Conservation (phyloP, 768 basidiomycete species). For the Tricholoma saponaceum region DNA sequence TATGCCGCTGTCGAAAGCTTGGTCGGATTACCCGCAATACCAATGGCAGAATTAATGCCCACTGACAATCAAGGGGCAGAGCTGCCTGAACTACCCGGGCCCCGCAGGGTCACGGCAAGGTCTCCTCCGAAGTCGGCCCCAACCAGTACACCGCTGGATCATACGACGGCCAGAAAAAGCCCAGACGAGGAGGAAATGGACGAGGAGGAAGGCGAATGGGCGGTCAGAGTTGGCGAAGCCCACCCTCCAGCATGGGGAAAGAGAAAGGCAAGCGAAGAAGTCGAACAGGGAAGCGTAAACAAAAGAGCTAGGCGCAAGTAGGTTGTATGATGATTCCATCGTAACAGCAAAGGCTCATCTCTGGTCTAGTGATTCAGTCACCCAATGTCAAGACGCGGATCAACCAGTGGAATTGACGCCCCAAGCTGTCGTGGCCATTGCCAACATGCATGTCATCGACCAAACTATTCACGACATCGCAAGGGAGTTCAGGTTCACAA, state of each 20-base stretch:
- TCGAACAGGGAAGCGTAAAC: conserved; percentile 23
- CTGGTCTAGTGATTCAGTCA: conserved; percentile 12
- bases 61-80: conserved; percentile 12
- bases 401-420: conserved; percentile 19
- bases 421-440: conserved; percentile 31
- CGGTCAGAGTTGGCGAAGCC: conserved; percentile 55
- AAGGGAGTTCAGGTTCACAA: conserved; percentile 62
- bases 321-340: conserved; percentile 12
- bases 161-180: conserved; percentile 32
- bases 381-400: not conserved
- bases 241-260: conserved; percentile 72
- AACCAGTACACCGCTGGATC: conserved; percentile 23
- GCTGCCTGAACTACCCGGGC: conserved; percentile 7
- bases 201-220: conserved; percentile 64
- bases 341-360: not conserved
- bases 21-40: conserved; percentile 13
- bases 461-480: conserved; percentile 65
- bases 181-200: conserved; percentile 68
- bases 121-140: conserved; percentile 20
- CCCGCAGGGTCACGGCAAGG: conserved; percentile 4
- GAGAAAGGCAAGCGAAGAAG: conserved; percentile 42
- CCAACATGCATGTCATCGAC: conserved; percentile 62
- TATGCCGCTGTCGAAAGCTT: conserved; percentile 17
- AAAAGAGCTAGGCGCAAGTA: conserved; percentile 46
- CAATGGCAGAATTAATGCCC: conserved; percentile 11